Conservation (phyloP, 2,329 filamentous ascomycete species). For the Stagonosporopsis vannaccii region DNA sequence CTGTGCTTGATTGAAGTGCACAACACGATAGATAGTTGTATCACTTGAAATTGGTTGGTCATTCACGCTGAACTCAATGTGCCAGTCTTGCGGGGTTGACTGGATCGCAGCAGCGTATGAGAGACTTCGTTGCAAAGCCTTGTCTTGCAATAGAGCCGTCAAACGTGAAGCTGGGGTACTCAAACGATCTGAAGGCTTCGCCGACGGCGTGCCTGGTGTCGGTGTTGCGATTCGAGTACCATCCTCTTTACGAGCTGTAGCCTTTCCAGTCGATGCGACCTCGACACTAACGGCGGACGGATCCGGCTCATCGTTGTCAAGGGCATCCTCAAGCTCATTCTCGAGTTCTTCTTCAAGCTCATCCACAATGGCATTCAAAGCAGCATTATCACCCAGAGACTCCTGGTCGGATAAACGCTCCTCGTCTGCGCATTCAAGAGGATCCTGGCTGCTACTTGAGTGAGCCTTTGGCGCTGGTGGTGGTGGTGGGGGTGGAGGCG, state of each 20-base stretch:
- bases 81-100: slow-evolving; percentile 87
- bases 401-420: slow-evolving; percentile 79
- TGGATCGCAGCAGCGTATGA: slow-evolving; percentile 88
- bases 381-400: slow-evolving; percentile 67
- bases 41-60: slow-evolving; percentile 85
- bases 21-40: slow-evolving; percentile 93
- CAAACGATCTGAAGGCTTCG: slow-evolving; percentile 42
- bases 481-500: slow-evolving; percentile 62
- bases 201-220: slow-evolving; percentile 60
- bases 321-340: slow-evolving; percentile 50
- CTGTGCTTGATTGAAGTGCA: slow-evolving; percentile 73
- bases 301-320: slow-evolving; percentile 67
- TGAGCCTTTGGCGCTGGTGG: slow-evolving; percentile 57
- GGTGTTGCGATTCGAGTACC: slow-evolving; percentile 87
- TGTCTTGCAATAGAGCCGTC: slow-evolving; percentile 41
- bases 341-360: slow-evolving; percentile 84
- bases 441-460: slow-evolving; percentile 55
- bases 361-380: slow-evolving; percentile 87
- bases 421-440: slow-evolving; percentile 92
- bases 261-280: slow-evolving; percentile 82
- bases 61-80: slow-evolving; percentile 92
- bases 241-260: slow-evolving; percentile 91
- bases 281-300: slow-evolving; percentile 92
- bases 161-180: slow-evolving; percentile 40
- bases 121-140: slow-evolving; percentile 52